These are phyloP conservation scores for Dacryopinax primogenitus DNA, from an alignment of 768 basidiomycete species.

Conservation along the genomic window DNA sequence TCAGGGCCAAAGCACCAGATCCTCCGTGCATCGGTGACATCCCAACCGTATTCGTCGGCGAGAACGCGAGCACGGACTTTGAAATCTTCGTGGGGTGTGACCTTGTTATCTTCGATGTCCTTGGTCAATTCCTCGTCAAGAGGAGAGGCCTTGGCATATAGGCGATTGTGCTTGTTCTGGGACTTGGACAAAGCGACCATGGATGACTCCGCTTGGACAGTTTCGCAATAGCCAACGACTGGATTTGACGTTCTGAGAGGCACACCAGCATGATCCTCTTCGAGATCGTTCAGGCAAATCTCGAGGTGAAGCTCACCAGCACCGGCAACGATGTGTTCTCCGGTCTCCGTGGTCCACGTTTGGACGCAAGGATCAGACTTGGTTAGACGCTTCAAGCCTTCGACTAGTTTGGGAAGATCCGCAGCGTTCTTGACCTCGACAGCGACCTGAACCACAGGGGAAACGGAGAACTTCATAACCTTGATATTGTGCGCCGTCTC, in stretches of 20 bases:
- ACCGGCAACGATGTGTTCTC: slow-evolving; percentile 98
- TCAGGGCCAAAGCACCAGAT: slow-evolving; percentile 99
- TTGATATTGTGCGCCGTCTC: slow-evolving; percentile 99
- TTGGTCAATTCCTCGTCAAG: slow-evolving; percentile 86
- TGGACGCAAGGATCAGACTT: slow-evolving; percentile 99
- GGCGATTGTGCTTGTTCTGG: slow-evolving; percentile 99
- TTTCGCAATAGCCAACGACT: slow-evolving; percentile 96
- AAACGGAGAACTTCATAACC: slow-evolving; percentile 99
- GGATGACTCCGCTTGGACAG: slow-evolving; percentile 87
- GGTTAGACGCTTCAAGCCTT: slow-evolving; percentile 99
- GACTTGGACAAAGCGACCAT: slow-evolving; percentile 97
- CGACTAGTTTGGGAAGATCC: slow-evolving; percentile 97
- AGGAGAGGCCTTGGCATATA: slow-evolving; percentile 86
- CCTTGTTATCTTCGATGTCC: slow-evolving; percentile 78
- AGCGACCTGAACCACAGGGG: slow-evolving; percentile 95
- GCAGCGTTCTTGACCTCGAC: slow-evolving; percentile 99
- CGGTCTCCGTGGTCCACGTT: slow-evolving; percentile 79
- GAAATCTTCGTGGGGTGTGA: slow-evolving; percentile 92
- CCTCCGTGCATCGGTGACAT: slow-evolving; percentile 97
- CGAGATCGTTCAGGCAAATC: slow-evolving; percentile 99
- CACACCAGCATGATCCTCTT: slow-evolving; percentile 99
- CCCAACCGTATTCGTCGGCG: slow-evolving; percentile 95
- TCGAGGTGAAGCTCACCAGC: slow-evolving; percentile 98
- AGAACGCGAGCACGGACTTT: slow-evolving; percentile 89
- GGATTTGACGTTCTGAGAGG: slow-evolving; percentile 97